These are phyloP conservation scores for Penicillium sp. DNA, from an alignment of 2,329 filamentous ascomycete genomes.

Conservation along the genomic window DNA sequence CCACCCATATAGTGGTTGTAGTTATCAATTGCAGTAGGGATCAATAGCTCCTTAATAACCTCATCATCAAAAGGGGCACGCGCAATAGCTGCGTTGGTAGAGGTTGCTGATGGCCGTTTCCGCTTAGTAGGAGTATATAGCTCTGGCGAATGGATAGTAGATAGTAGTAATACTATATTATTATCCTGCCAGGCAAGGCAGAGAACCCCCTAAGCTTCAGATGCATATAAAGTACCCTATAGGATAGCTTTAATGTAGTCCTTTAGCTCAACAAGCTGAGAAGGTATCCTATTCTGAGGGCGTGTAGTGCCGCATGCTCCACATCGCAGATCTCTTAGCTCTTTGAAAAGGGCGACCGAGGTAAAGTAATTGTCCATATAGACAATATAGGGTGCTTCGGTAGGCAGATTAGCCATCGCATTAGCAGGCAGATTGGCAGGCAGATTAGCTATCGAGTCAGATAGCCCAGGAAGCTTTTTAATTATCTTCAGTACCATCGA, in stretches of 20 bases:
- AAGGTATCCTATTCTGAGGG: neutral
- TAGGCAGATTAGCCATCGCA: too few species aligned
- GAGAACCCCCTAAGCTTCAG: neutral
- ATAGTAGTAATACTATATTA: conserved; percentile 2
- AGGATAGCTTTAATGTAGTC: neutral
- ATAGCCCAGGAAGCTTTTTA: too few species aligned
- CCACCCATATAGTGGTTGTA: neutral
- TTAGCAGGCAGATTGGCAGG: too few species aligned
- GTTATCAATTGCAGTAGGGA: neutral
- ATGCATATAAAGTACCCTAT: neutral
- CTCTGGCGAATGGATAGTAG: neutral
- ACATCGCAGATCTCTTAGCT: neutral
- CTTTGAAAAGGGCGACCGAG: neutral
- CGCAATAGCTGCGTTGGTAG: neutral
- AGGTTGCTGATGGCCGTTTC: neutral
- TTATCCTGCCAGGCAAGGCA: neutral
- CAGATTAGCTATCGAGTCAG: too few species aligned
- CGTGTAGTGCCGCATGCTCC: neutral
- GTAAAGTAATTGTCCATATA: too few species aligned
- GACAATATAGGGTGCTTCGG: too few species aligned
- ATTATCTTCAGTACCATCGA: too few species aligned
- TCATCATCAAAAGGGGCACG: neutral
- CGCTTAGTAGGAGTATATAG: neutral
- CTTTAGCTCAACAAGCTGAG: too few species aligned
- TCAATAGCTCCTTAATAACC: neutral